A percentile compares a stretch with the other conserved stretches of the same genome.
phyloP scores from a whole-genome alignment of 2,329 filamentous ascomycete genomes.

The Xylaria sp. region DNA sequence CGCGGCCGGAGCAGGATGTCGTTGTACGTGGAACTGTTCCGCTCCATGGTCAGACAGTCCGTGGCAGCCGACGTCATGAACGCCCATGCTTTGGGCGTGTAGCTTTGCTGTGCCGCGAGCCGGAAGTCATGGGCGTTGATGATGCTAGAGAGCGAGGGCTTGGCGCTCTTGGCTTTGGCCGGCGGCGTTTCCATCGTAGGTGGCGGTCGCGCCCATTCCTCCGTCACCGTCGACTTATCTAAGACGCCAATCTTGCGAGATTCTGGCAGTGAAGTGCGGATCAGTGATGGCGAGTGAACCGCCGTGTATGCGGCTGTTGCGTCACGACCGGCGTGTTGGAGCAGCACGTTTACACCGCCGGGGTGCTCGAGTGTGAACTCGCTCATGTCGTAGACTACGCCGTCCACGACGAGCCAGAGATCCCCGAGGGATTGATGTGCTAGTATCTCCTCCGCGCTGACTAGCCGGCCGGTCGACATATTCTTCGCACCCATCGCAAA shows the following conservation, averaged over 20 bases:
- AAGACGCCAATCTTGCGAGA: slow-evolving; percentile 57
- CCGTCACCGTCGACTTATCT: slow-evolving; percentile 53
- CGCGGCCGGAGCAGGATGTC: slow-evolving; percentile 61
- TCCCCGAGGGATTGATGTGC: slow-evolving; percentile 53
- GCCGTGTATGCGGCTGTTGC: slow-evolving; percentile 58
- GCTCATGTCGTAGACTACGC: slow-evolving; percentile 69
- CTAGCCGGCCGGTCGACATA: slow-evolving; percentile 18
- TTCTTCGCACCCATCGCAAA: slow-evolving; percentile 27
- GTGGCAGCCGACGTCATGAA: slow-evolving; percentile 72
- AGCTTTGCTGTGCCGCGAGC: slow-evolving; percentile 57
- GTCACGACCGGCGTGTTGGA: slow-evolving; percentile 58
- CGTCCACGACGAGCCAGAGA: slow-evolving; percentile 71
- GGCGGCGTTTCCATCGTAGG: slow-evolving; percentile 35
- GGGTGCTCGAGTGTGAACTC: slow-evolving; percentile 59
- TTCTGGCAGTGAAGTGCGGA: slow-evolving; percentile 48
- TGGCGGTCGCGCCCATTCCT: slow-evolving; percentile 52
- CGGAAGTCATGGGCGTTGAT: slow-evolving; percentile 68
- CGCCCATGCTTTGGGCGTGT: slow-evolving; percentile 70
- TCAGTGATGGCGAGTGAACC: slow-evolving; percentile 53
- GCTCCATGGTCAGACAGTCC: slow-evolving; percentile 60
- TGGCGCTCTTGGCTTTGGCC: slow-evolving; percentile 30
- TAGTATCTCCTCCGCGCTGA: slow-evolving; percentile 52
- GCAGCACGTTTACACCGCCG: slow-evolving; percentile 50
- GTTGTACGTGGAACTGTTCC: slow-evolving; percentile 61
- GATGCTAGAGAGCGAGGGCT: slow-evolving; percentile 58